These are phyloP conservation scores for Alliaria petiolata DNA, from an alignment of 345 rosid genomes.

Conservation along the genomic window DNA sequence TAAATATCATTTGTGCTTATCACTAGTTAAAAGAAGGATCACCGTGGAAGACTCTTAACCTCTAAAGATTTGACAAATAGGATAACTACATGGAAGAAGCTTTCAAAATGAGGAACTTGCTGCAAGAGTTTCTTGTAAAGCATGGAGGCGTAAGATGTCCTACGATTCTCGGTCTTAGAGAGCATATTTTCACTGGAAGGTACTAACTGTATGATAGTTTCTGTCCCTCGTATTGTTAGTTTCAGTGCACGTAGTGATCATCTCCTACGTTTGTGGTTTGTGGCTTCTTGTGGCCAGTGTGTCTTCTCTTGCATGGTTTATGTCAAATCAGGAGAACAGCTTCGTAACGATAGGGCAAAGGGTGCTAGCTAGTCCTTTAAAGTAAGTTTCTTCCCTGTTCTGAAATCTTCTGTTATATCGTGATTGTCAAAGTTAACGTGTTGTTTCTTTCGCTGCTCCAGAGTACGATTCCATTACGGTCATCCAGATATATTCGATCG, in stretches of 20 bases:
- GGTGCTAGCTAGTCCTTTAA: conserved; percentile 73
- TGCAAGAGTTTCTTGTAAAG: conserved; percentile 68
- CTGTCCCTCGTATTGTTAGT: background rate
- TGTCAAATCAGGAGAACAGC: conserved; percentile 86
- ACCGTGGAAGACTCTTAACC: background rate
- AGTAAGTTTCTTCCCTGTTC: conserved; percentile 34
- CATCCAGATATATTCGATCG: conserved; percentile 95
- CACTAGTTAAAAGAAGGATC: background rate
- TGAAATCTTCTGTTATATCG: background rate
- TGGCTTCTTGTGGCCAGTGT: conserved; percentile 54
- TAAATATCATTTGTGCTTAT: background rate
- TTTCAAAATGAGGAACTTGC: conserved; percentile 78
- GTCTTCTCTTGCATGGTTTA: conserved; percentile 89
- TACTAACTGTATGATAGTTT: conserved; percentile 16
- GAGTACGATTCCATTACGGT: conserved; percentile 94
- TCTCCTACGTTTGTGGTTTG: conserved; percentile 7
- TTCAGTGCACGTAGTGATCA: conserved; percentile 7
- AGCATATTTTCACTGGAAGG: conserved; percentile 92
- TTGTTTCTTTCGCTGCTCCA: conserved; percentile 26
- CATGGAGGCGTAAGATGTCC: conserved; percentile 74
- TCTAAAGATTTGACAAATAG: conserved; percentile 26
- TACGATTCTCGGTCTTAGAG: conserved; percentile 72
- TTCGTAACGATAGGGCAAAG: conserved; percentile 82
- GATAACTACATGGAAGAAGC: conserved; percentile 90
- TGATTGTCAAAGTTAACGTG: conserved; percentile 4